A percentile compares a stretch with the other conserved stretches of the same genome.
These are phyloP conservation scores for Decorospora gaudefroyi DNA, from an alignment of 2,329 filamentous ascomycete species.

Conservation along the genomic window DNA sequence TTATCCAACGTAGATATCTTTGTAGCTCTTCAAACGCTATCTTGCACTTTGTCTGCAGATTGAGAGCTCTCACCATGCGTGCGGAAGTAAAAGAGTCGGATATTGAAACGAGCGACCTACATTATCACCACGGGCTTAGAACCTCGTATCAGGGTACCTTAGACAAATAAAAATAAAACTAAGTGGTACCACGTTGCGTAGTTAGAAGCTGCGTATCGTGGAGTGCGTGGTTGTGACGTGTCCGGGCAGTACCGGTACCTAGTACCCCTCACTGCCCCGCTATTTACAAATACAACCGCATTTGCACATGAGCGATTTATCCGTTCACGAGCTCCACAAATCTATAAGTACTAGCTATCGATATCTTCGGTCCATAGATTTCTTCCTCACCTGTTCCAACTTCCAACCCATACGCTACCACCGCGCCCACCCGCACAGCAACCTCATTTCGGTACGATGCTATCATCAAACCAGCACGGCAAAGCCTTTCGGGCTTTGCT, in stretches of 20 bases:
- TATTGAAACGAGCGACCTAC: neutral
- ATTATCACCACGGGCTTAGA: neutral
- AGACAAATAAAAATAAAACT: neutral
- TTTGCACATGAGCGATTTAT: conserved; percentile 10
- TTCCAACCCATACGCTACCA: too few species aligned
- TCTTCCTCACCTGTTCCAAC: too few species aligned
- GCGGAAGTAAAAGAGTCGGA: too few species aligned
- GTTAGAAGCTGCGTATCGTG: neutral
- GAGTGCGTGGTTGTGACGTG: neutral
- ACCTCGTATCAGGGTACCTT: neutral
- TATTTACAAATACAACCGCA: conserved; percentile 13
- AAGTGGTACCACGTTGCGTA: neutral
- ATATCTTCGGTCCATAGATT: too few species aligned
- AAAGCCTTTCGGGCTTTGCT: neutral
- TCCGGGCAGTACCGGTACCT: conserved; percentile 1
- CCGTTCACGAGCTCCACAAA: conserved; percentile 2
- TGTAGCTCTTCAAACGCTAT: too few species aligned
- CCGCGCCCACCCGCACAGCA: neutral
- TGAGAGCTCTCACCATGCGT: too few species aligned
- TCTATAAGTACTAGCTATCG: conserved; percentile 1
- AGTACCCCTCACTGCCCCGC: conserved; percentile 24
- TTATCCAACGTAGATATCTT: too few species aligned
- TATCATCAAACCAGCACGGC: conserved; percentile 16
- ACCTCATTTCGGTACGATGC: conserved; percentile 18
- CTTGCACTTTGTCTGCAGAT: too few species aligned